These are phyloP conservation scores for Paxillus ammoniavirescens DNA, from an alignment of 768 basidiomycete species.

Conservation along the genomic window DNA sequence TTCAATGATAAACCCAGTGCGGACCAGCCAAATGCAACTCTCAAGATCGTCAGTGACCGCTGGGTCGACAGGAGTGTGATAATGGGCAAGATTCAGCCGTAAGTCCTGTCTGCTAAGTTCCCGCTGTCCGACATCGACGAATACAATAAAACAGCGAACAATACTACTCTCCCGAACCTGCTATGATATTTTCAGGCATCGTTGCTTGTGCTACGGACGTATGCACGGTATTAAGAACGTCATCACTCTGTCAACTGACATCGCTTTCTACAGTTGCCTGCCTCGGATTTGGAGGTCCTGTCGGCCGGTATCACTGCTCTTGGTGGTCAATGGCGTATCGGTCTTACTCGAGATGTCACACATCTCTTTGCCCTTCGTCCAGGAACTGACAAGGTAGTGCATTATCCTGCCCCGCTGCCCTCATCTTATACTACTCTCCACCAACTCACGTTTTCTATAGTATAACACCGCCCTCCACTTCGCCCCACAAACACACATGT, in stretches of 20 bases:
- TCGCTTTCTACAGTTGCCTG: constrained; percentile 44
- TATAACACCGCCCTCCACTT: constrained; percentile 55
- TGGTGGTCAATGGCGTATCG: constrained; percentile 79
- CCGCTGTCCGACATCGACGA: neutral
- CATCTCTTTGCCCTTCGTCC: constrained; percentile 70
- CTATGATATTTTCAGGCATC: constrained; percentile 80
- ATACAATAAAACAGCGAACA: constrained; percentile 37
- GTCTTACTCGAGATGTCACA: constrained; percentile 82
- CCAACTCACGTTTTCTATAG: constrained; percentile 14
- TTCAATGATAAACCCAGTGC: constrained; percentile 27
- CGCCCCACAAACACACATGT: constrained; percentile 56
- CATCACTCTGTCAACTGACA: neutral
- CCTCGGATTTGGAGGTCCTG: constrained; percentile 69
- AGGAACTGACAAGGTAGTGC: constrained; percentile 42
- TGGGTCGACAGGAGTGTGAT: constrained; percentile 73
- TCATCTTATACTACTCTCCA: neutral
- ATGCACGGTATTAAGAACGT: constrained; percentile 11
- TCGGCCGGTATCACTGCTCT: constrained; percentile 68
- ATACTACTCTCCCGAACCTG: constrained; percentile 75
- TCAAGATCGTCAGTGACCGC: constrained; percentile 38
- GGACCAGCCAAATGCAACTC: constrained; percentile 38
- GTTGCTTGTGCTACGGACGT: constrained; percentile 72
- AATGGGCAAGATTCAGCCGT: constrained; percentile 58
- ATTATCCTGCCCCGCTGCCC: neutral
- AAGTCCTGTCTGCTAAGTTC: constrained; percentile 21